A percentile compares a stretch with the other conserved stretches of the same genome.
Conservation (phyloP, 345 rosid species). For the Eucalyptus cloeziana region DNA sequence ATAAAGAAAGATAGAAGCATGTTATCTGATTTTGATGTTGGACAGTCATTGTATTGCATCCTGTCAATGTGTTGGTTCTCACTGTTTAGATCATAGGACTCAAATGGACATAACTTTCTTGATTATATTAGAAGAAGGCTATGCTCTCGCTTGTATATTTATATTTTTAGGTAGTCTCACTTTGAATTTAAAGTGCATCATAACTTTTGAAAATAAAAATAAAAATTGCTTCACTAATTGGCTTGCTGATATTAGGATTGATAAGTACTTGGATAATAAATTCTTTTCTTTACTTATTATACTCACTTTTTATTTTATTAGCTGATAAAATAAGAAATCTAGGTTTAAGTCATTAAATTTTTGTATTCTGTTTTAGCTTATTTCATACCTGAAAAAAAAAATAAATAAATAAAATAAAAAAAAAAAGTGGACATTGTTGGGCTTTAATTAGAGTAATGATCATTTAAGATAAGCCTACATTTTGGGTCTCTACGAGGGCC, state of each 20-base stretch:
- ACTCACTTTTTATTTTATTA: not conserved
- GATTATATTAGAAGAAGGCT: not conserved
- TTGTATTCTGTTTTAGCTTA: not conserved
- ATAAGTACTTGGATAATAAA: accelerated
- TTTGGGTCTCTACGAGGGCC: not conserved
- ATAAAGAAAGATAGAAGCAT: not conserved
- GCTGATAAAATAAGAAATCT: not conserved
- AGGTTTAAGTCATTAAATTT: not conserved
- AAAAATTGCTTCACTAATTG: not conserved
- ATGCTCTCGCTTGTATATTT: not conserved
- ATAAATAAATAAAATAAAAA: too few species aligned
- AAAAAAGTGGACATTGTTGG: not conserved
- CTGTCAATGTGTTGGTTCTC: not conserved
- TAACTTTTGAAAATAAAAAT: not conserved
- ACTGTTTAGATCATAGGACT: not conserved
- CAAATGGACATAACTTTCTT: not conserved
- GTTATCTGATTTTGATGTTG: not conserved
- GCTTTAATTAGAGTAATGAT: not conserved
- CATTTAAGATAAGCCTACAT: not conserved
- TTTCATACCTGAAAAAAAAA: not conserved
- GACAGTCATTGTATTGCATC: not conserved
- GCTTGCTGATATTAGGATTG: not conserved
- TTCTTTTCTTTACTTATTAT: not conserved
- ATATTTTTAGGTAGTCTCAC: not conserved
- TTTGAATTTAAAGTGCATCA: not conserved